Percentiles rank a stretch among this genome's conserved stretches.
Conservation (phyloP, 2,329 filamentous ascomycete species). For the Iodosphaeria phyllophila region DNA sequence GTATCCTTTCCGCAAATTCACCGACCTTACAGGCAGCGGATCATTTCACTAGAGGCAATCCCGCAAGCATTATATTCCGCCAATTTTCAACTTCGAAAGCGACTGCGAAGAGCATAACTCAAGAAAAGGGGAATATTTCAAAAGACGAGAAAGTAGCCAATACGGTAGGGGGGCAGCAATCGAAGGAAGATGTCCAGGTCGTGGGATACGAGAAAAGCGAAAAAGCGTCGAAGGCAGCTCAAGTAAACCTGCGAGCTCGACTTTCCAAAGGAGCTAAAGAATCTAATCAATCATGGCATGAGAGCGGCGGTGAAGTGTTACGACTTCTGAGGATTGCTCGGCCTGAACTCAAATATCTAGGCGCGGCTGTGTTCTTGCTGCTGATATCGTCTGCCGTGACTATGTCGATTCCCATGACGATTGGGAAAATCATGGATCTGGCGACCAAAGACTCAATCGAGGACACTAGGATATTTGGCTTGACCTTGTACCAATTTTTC, state of each 20-base stretch:
- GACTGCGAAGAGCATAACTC: too few relatives aligned
- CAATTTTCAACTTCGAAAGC: too few relatives aligned
- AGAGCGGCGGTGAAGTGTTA: conserved; percentile 61
- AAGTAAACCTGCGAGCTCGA: conserved; percentile 76
- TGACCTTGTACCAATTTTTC: conserved; percentile 80
- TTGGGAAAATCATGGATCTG: conserved; percentile 86
- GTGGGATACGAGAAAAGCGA: conserved; percentile 55
- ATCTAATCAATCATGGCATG: conserved; percentile 32
- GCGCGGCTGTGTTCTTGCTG: conserved; percentile 64
- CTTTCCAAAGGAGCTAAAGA: conserved; percentile 64
- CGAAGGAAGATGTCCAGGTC: too few relatives aligned
- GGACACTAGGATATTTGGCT: conserved; percentile 57
- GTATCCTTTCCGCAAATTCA: too few relatives aligned
- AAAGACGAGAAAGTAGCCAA: conserved; percentile 23
- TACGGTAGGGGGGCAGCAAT: too few relatives aligned
- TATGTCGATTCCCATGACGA: conserved; percentile 92
- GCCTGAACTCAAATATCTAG: conserved; percentile 65
- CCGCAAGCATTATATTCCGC: too few relatives aligned
- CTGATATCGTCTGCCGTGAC: conserved; percentile 82
- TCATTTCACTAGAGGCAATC: too few relatives aligned
- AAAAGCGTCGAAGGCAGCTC: conserved; percentile 68
- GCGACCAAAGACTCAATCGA: conserved; percentile 56
- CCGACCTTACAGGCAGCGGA: too few relatives aligned
- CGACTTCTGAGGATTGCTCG: conserved; percentile 75
- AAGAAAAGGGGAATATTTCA: conserved; percentile 19